These are phyloP conservation scores for Xylaria digitata DNA, from an alignment of 2,329 filamentous ascomycete species.

Conservation along the genomic window DNA sequence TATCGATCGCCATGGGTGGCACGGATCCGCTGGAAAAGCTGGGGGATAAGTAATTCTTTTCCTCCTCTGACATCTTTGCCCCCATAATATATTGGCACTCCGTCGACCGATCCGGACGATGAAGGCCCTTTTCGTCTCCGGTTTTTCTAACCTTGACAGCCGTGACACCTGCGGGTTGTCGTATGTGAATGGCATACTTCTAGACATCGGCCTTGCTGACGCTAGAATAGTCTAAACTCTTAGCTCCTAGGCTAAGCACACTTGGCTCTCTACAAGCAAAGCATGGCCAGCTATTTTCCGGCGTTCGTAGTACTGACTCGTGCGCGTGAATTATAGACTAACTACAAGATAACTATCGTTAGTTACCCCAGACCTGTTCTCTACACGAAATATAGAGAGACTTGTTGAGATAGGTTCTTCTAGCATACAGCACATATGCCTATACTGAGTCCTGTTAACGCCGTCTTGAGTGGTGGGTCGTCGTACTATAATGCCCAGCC, in stretches of 20 bases:
- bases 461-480: constrained; percentile 44
- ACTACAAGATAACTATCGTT: constrained; percentile 14
- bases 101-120: constrained; percentile 37
- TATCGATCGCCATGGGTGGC: constrained; percentile 39
- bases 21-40: constrained; percentile 37
- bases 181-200: constrained; percentile 16
- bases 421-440: constrained; percentile 16
- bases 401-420: constrained; percentile 18
- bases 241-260: constrained; percentile 23
- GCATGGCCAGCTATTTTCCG: not conserved
- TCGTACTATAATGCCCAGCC: constrained; percentile 35
- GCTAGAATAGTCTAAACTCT: constrained; percentile 16
- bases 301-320: constrained; percentile 2
- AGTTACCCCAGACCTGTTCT: not conserved
- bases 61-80: constrained; percentile 34
- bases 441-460: constrained; percentile 26
- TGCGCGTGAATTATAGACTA: not conserved
- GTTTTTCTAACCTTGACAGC: constrained; percentile 21
- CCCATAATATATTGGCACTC: constrained; percentile 35
- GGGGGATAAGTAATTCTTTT: constrained; percentile 26
- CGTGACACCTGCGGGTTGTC: constrained; percentile 7
- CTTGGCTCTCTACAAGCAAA: constrained; percentile 21
- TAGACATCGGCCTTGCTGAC: not conserved
- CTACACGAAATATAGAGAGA: constrained; percentile 12
- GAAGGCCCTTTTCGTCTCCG: constrained; percentile 25